Base-by-base conservation (phyloP, 768 basidiomycete species). In the Sarcomyxa edulis region DNA sequence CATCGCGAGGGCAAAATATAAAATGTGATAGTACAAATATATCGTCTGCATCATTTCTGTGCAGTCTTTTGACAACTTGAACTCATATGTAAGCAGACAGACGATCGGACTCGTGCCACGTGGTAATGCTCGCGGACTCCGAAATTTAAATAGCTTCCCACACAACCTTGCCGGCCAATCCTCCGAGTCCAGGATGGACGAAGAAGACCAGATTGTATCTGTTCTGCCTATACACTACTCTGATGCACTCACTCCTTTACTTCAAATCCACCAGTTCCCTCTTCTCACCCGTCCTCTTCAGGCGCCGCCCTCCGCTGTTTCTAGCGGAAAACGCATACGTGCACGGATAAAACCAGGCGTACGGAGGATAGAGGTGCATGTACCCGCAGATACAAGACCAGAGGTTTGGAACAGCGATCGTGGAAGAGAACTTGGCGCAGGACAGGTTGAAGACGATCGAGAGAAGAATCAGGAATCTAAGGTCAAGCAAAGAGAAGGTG, bases 181-280 rank as follows among this genome's bases (percentile, higher is more conserved):
- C 20, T 28, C 27, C 27, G n/a, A n/a, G n/a, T n/a, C n/a, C n/a
- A n/a, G 23, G 35, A 53, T 57, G 50, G 61, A 55, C 42, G 38
- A 40, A 38, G 65, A 77, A 45, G 86, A 87, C 59, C 75, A 79
- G 48, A 58, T 87, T 39, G 68, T 89, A 43, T 66, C 66, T 48
- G 65, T 78, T 33, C 66, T 92, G 36, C 89, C 89, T 25, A 73
- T 92, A 37, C 81, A 81, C 48, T 78, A 73, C 47, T 81, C 84
- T 27, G 75, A 81, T 53, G 58, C 61, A 11, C 72, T 84, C 15
- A 55, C 63, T 23, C 74, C 81, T 2, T 71, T 80, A 51, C 55
- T 92, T 26, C 85, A 90, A 25, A 58, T 91, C 4, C 86, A 90
- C 49, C 89, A 92, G 48, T 91, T 80, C 49, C 89, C 90, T 5